These are phyloP conservation scores for Exophiala aquamarina DNA, from an alignment of 2,329 filamentous ascomycete species.

Conservation along the genomic window DNA sequence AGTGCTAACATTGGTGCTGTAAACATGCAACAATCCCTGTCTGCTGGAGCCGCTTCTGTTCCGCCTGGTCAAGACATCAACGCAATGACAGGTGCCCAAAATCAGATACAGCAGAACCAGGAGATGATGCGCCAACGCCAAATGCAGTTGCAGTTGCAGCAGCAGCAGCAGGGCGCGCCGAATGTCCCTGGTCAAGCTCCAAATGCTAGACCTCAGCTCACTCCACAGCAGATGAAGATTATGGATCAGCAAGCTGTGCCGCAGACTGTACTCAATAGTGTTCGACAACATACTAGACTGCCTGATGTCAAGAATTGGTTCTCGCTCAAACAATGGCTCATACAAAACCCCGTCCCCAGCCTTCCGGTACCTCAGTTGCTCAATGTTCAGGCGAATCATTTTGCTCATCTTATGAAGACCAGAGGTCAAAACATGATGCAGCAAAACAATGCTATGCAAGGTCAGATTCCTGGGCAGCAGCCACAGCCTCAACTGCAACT, in stretches of 20 bases:
- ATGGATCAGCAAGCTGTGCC: constrained; percentile 26
- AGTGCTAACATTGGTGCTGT: constrained; percentile 14
- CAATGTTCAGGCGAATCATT: constrained; percentile 25
- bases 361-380: constrained; percentile 18
- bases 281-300: constrained; percentile 20
- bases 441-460: constrained; percentile 12
- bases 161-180: constrained; percentile 25
- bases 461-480: constrained; percentile 12
- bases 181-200: constrained; percentile 18
- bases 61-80: constrained; percentile 18
- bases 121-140: constrained; percentile 27
- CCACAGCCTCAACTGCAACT: constrained; percentile 12
- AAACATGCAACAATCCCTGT: constrained; percentile 29
- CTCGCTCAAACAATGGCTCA: constrained; percentile 25
- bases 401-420: constrained; percentile 21
- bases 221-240: constrained; percentile 22
- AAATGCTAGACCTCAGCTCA: constrained; percentile 17
- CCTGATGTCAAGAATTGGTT: constrained; percentile 23
- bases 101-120: constrained; percentile 20
- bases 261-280: constrained; percentile 15
- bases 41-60: constrained; percentile 19
- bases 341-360: constrained; percentile 20
- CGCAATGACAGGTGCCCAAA: constrained; percentile 11
- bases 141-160: constrained; percentile 23
- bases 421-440: constrained; percentile 17